Base-by-base conservation (phyloP, 331 rosid genomes). In the Stylosanthes scabra region DNA sequence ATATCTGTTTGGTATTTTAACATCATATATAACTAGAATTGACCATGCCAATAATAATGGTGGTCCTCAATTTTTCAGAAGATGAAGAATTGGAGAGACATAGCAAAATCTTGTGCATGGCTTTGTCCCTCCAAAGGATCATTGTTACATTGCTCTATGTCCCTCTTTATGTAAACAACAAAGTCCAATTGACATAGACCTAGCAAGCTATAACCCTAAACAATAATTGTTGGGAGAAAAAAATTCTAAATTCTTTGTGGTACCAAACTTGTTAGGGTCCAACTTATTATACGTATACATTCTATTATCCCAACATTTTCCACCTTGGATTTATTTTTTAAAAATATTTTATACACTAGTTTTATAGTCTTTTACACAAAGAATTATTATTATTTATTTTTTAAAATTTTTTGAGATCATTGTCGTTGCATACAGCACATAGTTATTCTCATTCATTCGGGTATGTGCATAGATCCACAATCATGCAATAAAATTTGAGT, bases 141-240 rank as follows among this genome's bases (percentile, higher is more conserved):
- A 78, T 49, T 55, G 65, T 77, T 77, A 45, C 82, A 83, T 63
- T 59, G 80, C 82, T 76, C 13, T 59, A 20, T 86, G 97, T 82
- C 70, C 84, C 91, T 78, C 90, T 84, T 90, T 85, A 78, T 11
- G 77, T 67, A 59, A 72, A 68, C 90, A 86, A 34, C 34, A 58
- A 66, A 66, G 83, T 67, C 90, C 72, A 10, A 20, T 13, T 44
- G 81, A 83, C 20, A 49, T 25, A 58, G 71, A 79, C 84, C 12
- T 20, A 40, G 2, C 4, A 50, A 46, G 31, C 11, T 46, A 71
- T 7, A 16, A 51, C 44, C 71, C 29, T 61, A 25, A 34, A 34
- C 4, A 34, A 34, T 34, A 34, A 34, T 34, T 34, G 14, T 55
- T 42, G 42, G 64, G 29, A 65, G 6, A 34, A 34, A 34, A 34